phyloP scores from a whole-genome alignment of 352 stramenopile species.

The Pythium guiyangense region DNA sequence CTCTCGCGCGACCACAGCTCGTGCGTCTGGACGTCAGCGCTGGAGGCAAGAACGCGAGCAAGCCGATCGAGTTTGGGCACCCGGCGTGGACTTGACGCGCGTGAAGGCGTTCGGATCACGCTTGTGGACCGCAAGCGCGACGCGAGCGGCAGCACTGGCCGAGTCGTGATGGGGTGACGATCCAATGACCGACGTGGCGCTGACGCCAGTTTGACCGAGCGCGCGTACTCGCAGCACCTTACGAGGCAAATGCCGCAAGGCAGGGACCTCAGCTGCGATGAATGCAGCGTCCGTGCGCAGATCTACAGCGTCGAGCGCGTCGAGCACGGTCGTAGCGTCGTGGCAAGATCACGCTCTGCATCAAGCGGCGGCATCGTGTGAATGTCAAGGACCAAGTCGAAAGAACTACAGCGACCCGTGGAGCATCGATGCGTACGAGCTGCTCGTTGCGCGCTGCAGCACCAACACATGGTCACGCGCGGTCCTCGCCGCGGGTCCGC shows the following conservation, averaged over 20 bases:
- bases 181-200: slow-evolving; percentile 27
- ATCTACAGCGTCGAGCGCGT: slow-evolving; percentile 13
- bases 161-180: slow-evolving; percentile 30
- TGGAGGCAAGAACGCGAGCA: background rate
- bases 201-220: slow-evolving; percentile 10
- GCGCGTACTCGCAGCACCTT: background rate
- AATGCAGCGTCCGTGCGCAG: background rate
- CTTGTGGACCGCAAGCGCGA: slow-evolving; percentile 20
- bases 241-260: background rate
- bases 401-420: slow-evolving; percentile 32
- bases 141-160: background rate
- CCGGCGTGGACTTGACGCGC: slow-evolving; percentile 39
- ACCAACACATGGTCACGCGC: slow-evolving; percentile 30
- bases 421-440: slow-evolving; percentile 40
- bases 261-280: background rate
- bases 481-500: slow-evolving; percentile 33
- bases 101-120: slow-evolving; percentile 29
- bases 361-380: slow-evolving; percentile 23
- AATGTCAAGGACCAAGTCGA: slow-evolving; percentile 20
- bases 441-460: slow-evolving; percentile 34
- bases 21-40: slow-evolving; percentile 1
- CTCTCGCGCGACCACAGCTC: slow-evolving; percentile 8
- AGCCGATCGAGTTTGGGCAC: slow-evolving; percentile 24
- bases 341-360: slow-evolving; percentile 44
- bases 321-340: slow-evolving; percentile 12